These are phyloP conservation scores for Fomitopsis palustris DNA, from an alignment of 1,284 basidiomycete genomes.

Conservation along the genomic window DNA sequence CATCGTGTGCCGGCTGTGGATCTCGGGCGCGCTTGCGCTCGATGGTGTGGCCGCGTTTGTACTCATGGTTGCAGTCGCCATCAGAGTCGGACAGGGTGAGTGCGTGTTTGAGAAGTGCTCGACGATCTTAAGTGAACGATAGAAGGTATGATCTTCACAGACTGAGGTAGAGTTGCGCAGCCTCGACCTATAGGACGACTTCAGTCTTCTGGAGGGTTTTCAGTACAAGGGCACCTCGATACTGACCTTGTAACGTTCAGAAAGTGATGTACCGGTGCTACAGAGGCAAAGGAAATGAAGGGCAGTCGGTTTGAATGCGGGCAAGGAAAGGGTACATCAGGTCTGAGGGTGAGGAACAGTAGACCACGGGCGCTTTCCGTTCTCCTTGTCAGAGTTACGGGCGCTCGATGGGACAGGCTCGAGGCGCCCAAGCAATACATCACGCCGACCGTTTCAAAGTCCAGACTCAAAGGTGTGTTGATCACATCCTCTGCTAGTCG, in stretches of 20 bases:
- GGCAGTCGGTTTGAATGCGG: slow-evolving; percentile 17
- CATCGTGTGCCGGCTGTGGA: slow-evolving; percentile 15
- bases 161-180: slow-evolving; percentile 15
- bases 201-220: slow-evolving; percentile 9
- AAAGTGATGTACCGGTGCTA: slow-evolving; percentile 6
- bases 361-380: background rate
- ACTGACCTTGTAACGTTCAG: slow-evolving; percentile 18
- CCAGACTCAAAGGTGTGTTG: too few relatives aligned
- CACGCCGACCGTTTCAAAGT: background rate
- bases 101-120: background rate
- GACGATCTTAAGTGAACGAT: slow-evolving; percentile 1
- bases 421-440: background rate
- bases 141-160: slow-evolving; percentile 8
- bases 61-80: slow-evolving; percentile 18
- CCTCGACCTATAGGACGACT: slow-evolving; percentile 17
- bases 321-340: slow-evolving; percentile 28
- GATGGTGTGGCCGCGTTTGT: slow-evolving; percentile 15
- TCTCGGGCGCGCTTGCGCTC: slow-evolving; percentile 23
- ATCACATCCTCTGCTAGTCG: too few relatives aligned
- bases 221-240: background rate
- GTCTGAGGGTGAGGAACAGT: slow-evolving; percentile 27
- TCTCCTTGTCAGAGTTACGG: background rate
- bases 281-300: slow-evolving; percentile 5
- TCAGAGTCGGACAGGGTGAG: slow-evolving; percentile 6
- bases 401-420: background rate